phyloP scores from a whole-genome alignment of 495 filamentous ascomycete species.

The Penicillium samsonianum region DNA sequence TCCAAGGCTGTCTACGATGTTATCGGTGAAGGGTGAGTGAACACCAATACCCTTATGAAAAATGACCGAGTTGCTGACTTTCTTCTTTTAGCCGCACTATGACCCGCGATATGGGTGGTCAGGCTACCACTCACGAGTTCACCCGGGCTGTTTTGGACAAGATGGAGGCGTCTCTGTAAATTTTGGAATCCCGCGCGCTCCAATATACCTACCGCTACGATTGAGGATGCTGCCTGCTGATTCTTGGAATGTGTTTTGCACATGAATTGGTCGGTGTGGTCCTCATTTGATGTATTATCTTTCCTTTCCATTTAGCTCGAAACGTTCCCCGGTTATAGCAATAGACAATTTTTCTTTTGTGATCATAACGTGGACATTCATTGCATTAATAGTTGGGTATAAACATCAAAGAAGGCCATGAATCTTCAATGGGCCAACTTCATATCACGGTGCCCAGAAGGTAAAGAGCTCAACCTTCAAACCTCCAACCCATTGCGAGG shows the following conservation, averaged over 20 bases:
- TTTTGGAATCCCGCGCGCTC: slow-evolving; percentile 18
- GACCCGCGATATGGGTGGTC: slow-evolving; percentile 94
- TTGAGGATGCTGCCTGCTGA: slow-evolving; percentile 18
- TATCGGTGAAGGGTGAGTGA: slow-evolving; percentile 84
- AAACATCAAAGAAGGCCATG: slow-evolving; percentile 9
- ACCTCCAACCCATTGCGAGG: not conserved
- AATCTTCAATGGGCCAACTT: not conserved
- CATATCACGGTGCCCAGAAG: slow-evolving; percentile 1
- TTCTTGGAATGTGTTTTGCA: slow-evolving; percentile 13
- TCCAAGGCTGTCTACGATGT: slow-evolving; percentile 97
- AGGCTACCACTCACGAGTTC: slow-evolving; percentile 87
- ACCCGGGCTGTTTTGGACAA: slow-evolving; percentile 88
- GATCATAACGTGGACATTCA: slow-evolving; percentile 13
- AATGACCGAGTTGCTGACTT: slow-evolving; percentile 24
- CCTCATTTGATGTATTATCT: slow-evolving; percentile 39
- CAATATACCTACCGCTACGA: slow-evolving; percentile 26
- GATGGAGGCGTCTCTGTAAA: slow-evolving; percentile 72
- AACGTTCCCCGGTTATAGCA: slow-evolving; percentile 29
- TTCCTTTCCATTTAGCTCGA: slow-evolving; percentile 32
- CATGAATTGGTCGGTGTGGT: slow-evolving; percentile 19
- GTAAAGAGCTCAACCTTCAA: not conserved
- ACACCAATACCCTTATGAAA: slow-evolving; percentile 29
- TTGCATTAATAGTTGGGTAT: slow-evolving; percentile 15
- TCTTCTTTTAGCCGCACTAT: slow-evolving; percentile 63
- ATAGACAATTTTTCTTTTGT: slow-evolving; percentile 30